phyloP scores from a whole-genome alignment of 2,329 filamentous ascomycete species.

The Talaromyces rugulosus region DNA sequence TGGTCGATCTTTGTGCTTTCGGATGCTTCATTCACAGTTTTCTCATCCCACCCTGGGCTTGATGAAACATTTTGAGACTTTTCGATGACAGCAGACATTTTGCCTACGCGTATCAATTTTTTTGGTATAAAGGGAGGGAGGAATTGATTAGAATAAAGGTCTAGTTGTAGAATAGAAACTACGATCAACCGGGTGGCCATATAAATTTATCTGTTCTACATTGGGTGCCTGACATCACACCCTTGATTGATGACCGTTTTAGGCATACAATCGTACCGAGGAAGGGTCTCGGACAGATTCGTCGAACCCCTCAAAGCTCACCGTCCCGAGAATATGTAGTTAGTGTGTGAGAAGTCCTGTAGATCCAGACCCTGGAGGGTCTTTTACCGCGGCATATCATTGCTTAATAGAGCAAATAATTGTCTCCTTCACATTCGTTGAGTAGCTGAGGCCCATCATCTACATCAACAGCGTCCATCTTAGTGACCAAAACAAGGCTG shows the following conservation, averaged over 20 bases:
- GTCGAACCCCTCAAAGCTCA: background rate
- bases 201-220: background rate
- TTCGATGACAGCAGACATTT: background rate
- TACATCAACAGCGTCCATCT: background rate
- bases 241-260: background rate
- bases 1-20: conserved; percentile 5
- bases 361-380: background rate
- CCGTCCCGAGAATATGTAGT: background rate
- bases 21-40: background rate
- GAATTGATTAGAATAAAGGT: background rate
- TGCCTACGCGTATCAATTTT: background rate
- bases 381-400: background rate
- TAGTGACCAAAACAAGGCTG: background rate
- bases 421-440: background rate
- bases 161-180: no score
- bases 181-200: background rate
- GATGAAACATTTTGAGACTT: background rate
- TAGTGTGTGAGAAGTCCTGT: background rate
- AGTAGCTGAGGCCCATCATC: background rate
- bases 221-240: background rate
- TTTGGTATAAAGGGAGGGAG: background rate
- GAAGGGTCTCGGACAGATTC: background rate
- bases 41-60: background rate
- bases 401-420: background rate
- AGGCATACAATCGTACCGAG: background rate